These are phyloP conservation scores for Spongospora subterranea DNA, from an alignment of 208 protist genomes.

Conservation along the genomic window DNA sequence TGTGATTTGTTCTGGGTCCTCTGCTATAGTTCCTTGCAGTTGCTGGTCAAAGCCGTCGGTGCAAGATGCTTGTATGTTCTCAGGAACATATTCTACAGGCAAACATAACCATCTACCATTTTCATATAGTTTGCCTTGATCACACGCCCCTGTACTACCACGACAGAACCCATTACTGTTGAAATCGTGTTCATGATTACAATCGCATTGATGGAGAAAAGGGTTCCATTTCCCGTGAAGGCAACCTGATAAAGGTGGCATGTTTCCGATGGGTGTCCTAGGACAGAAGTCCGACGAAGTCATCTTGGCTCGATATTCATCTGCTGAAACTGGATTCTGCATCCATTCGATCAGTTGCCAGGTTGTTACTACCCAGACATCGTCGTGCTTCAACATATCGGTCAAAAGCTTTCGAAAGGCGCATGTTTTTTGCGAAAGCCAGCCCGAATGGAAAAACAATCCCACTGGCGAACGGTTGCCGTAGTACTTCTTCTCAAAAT, in stretches of 20 bases:
- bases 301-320: background rate
- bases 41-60: no score
- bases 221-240: background rate
- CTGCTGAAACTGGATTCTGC: conserved; percentile 45
- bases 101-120: background rate
- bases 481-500: conserved; percentile 20
- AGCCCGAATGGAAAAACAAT: conserved; percentile 21
- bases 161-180: conserved; percentile 34
- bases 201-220: background rate
- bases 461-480: conserved; percentile 28
- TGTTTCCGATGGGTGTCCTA: background rate
- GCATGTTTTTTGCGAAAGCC: background rate
- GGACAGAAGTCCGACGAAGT: background rate
- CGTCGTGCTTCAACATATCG: background rate
- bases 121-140: background rate
- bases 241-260: background rate
- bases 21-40: no score
- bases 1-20: no score
- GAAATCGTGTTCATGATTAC: background rate
- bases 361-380: conserved; percentile 46
- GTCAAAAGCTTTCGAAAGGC: background rate
- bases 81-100: background rate
- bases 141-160: background rate
- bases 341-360: conserved; percentile 52
- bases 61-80: no score